Evolutionary conservation across 176 grass and related monocot species (phyloP).

Genomic region (Sorghum bicolor): Sorghum_bicolor_NCBIv3 NC_012876.2:57907501-57908000

Average conservation of each 20-base stretch:
- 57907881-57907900: no score
- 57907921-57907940: no score
- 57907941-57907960: no score
- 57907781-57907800: no score
- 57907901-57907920: no score
- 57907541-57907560: neutral
- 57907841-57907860: no score
- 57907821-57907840: no score
- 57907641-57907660: conserved; percentile 8
- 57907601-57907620: neutral
- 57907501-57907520: neutral
- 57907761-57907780: neutral
- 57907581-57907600: neutral
- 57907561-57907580: neutral
- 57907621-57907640: neutral
- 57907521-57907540: neutral
- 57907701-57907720: neutral
- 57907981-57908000: no score
- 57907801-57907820: no score
- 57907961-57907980: no score
- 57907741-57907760: neutral
- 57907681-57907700: neutral
- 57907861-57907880: no score
- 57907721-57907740: neutral
- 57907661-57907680: conserved; percentile 1